These are phyloP conservation scores for Didymella glomerata DNA, from an alignment of 2,329 filamentous ascomycete species.

Conservation along the genomic window DNA sequence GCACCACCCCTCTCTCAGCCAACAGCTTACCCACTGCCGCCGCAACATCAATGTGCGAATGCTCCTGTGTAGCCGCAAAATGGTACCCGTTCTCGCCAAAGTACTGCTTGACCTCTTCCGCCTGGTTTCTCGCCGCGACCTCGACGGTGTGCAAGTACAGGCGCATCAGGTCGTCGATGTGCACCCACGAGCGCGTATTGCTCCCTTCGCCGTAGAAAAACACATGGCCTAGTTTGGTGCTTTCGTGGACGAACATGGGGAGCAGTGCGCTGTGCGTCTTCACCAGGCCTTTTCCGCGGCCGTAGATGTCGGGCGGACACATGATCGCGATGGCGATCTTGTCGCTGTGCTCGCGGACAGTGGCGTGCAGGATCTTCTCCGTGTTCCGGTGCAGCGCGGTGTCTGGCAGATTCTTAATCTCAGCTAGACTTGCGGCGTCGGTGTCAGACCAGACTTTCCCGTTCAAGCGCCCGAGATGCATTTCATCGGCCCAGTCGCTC, in stretches of 20 bases:
- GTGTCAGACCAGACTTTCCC: neutral
- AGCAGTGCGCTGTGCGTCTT: neutral
- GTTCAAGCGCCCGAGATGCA: neutral
- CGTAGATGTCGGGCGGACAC: neutral
- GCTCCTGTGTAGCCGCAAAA: conserved; percentile 51
- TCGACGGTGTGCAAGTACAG: conserved; percentile 64
- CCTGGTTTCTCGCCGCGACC: conserved; percentile 55
- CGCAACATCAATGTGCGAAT: conserved; percentile 41
- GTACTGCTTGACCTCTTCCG: conserved; percentile 50
- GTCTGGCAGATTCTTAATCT: neutral
- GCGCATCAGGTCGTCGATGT: conserved; percentile 64
- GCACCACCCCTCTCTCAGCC: conserved; percentile 35
- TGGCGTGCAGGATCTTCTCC: neutral
- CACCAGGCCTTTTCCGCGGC: neutral
- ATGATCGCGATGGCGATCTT: neutral
- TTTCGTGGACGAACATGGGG: neutral
- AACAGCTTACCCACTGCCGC: conserved; percentile 36
- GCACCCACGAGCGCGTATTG: neutral
- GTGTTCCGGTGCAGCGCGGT: neutral
- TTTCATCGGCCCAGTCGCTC: neutral
- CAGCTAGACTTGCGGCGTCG: neutral
- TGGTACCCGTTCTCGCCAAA: conserved; percentile 65
- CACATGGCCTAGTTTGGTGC: neutral
- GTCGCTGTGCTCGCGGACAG: too few relatives aligned
- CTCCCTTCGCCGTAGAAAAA: neutral